Conservation (phyloP, 805 yeast genomes). For the Candida coleopterorum region DNA sequence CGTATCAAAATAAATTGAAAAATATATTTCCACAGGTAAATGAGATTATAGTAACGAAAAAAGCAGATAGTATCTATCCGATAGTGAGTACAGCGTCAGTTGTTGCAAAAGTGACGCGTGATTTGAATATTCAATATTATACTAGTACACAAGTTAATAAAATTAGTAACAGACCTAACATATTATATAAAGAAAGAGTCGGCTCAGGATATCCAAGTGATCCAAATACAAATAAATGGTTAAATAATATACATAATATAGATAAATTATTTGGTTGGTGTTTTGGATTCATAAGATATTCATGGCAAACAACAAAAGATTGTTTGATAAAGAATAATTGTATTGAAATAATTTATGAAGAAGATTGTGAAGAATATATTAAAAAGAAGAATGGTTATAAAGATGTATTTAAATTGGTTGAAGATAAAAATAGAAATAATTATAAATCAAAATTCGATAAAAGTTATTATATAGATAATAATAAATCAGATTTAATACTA, state of each 20-base stretch:
- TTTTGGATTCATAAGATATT: conserved; percentile 64
- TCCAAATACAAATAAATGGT: conserved; percentile 80
- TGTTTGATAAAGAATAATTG: conserved; percentile 52
- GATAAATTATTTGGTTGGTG: conserved; percentile 87
- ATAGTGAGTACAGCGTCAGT: conserved; percentile 93
- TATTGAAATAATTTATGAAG: conserved; percentile 58
- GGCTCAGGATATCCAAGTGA: conserved; percentile 97
- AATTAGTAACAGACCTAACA: conserved; percentile 22
- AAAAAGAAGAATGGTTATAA: conserved; percentile 24
- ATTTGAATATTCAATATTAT: conserved; percentile 45
- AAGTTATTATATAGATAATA: conserved; percentile 6
- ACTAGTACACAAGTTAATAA: background rate
- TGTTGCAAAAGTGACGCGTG: conserved; percentile 95
- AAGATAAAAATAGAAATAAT: conserved; percentile 2
- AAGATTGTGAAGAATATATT: conserved; percentile 40
- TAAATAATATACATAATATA: conserved; percentile 42
- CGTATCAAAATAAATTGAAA: conserved; percentile 74
- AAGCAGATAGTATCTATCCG: conserved; percentile 91
- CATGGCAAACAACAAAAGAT: conserved; percentile 92
- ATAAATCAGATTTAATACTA: too few species aligned
- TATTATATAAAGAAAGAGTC: conserved; percentile 34
- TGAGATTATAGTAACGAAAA: conserved; percentile 79
- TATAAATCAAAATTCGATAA: conserved; percentile 4
- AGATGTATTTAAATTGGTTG: conserved; percentile 21
- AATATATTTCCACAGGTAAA: conserved; percentile 58